Evolutionary conservation across 139 green algal genomes (phyloP), one percentile per base, ranked within the genome.

Genomic region (Haematococcus sp.): DNA sequence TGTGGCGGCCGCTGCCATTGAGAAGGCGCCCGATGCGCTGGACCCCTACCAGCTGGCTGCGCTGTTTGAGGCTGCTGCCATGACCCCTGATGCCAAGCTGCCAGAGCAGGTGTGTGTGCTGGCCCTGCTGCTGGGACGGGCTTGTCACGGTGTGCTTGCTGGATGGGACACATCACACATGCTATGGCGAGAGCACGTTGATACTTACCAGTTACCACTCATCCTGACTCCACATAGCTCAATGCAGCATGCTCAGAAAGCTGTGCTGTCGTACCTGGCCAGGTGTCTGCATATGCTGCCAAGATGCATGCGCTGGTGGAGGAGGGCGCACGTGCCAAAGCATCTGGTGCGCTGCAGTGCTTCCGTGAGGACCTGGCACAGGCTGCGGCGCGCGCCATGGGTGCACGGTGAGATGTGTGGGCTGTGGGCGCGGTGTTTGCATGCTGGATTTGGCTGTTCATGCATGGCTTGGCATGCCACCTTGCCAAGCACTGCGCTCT

Each of bases 251-350:
- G n/a, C n/a, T n/a, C n/a, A n/a, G n/a, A n/a, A n/a, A n/a, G n/a
- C n/a, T n/a, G n/a, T n/a, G n/a, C n/a, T n/a, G n/a, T n/a, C n/a
- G n/a, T n/a, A n/a, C n/a, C n/a, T n/a, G n/a, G n/a, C 11, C 63
- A 70, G 68, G 78, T 88, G 58, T 46, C 61, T 30, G 72, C 70
- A 22, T 89, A 80, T 35, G 76, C 76, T 0, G 35, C 56, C 56
- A 81, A 81, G 76, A 83, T 84, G 81, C 78, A 84, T 54, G 58
- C 63, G 27, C 70, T 89, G 56, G 81, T 70, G 11, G 63, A 43
- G 16, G 81, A 85, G 33, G 59, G 68, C 31, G 68, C 44, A 7
- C 68, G 67, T 55, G 22, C 61, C 46, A 75, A 71, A 33, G 32
- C 65, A 11, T 44, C 63, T 20, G 25, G 66, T 23, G 73, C 58